Evolutionary conservation across 176 grass and related monocot species (phyloP).

Genomic region (Eragrostis curvula): DNA sequence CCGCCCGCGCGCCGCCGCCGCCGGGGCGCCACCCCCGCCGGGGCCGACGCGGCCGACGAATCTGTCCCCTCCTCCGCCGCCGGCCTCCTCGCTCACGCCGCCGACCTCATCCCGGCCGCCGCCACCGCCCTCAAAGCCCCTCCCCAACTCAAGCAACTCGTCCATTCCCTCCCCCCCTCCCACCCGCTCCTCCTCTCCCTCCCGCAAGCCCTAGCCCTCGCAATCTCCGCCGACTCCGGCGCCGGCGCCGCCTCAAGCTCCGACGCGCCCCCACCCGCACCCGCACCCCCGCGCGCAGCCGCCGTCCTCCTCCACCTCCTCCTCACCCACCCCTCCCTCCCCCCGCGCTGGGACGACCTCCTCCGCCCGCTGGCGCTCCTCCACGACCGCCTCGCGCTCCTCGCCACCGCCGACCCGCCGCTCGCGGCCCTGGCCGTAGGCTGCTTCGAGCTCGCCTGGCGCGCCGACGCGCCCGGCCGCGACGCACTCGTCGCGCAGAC

Average conservation of each 20-base stretch:
- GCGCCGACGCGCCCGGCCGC: conserved; percentile 54
- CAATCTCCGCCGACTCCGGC: conserved; percentile 10
- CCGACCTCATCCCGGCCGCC: conserved; percentile 46
- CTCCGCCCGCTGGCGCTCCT: conserved; percentile 57
- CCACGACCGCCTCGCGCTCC: conserved; percentile 64
- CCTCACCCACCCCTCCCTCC: conserved; percentile 68
- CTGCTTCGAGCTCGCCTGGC: conserved; percentile 85
- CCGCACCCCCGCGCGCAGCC: conserved; percentile 34
- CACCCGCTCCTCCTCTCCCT: conserved; percentile 56
- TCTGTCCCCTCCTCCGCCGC: conserved; percentile 48
- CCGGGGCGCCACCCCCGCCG: conserved; percentile 28
- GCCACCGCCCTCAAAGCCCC: conserved; percentile 43
- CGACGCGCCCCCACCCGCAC: neutral
- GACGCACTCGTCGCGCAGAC: conserved; percentile 83
- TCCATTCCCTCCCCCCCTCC: conserved; percentile 54
- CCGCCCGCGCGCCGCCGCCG: conserved; percentile 49
- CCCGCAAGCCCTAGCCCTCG: conserved; percentile 29
- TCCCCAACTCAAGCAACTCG: conserved; percentile 35
- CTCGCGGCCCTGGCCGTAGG: conserved; percentile 63
- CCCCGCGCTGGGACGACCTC: conserved; percentile 54
- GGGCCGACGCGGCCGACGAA: neutral
- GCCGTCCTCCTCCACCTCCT: conserved; percentile 69
- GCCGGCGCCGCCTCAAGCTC: neutral
- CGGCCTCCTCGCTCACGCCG: conserved; percentile 52
- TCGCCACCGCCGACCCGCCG: conserved; percentile 57